phyloP scores from a whole-genome alignment of 2,329 filamentous ascomycete species.

The Lachnellula hyalina region DNA sequence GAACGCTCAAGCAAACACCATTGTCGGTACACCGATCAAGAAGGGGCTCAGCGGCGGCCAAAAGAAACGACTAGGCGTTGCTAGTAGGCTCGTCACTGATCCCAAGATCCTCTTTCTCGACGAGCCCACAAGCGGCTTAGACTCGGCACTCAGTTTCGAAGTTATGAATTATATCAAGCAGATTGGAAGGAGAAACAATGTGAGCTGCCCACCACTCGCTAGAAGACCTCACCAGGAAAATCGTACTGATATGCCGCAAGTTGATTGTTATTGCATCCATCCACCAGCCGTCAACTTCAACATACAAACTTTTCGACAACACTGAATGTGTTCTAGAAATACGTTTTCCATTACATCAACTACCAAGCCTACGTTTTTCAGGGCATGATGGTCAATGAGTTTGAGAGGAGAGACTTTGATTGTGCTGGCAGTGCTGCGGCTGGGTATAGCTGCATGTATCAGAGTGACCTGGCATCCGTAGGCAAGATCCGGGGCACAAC shows the following conservation, averaged over 20 bases:
- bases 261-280: constrained; percentile 77
- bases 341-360: constrained; percentile 84
- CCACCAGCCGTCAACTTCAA: constrained; percentile 77
- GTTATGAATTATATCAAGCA: constrained; percentile 63
- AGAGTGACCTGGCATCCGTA: constrained; percentile 52
- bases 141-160: constrained; percentile 55
- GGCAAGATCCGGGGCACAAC: constrained; percentile 67
- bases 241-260: constrained; percentile 32
- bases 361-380: constrained; percentile 85
- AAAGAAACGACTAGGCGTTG: constrained; percentile 74
- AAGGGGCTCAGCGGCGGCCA: constrained; percentile 84
- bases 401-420: constrained; percentile 56
- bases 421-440: constrained; percentile 38
- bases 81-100: constrained; percentile 73
- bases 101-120: constrained; percentile 79
- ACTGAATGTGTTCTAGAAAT: constrained; percentile 79
- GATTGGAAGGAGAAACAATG: constrained; percentile 37
- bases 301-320: constrained; percentile 77
- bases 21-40: constrained; percentile 76
- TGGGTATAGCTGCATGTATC: constrained; percentile 60
- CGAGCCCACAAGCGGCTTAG: constrained; percentile 81
- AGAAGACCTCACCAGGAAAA: neutral
- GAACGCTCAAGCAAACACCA: constrained; percentile 58
- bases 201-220: constrained; percentile 40
- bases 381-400: constrained; percentile 92